Percentiles rank a stretch among this genome's conserved stretches.
Evolutionary conservation across 2,329 filamentous ascomycete genomes (phyloP).

Genomic region (Talaromyces rugulosus): DNA sequence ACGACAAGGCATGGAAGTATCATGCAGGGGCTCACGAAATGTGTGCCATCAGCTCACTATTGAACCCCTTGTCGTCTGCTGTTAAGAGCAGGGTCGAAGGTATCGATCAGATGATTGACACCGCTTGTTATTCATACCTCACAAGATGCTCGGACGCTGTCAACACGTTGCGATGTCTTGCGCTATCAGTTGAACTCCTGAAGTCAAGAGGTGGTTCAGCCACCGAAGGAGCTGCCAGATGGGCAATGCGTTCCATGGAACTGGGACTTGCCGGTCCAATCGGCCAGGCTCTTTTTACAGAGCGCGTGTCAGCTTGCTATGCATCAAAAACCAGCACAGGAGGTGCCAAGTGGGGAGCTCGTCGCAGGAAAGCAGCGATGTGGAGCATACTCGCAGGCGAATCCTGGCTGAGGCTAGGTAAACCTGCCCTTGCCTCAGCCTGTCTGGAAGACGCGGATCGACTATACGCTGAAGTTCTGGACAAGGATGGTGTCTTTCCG

Average conservation of each 20-base stretch:
- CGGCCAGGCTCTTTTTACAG: slow-evolving; percentile 77
- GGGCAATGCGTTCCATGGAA: slow-evolving; percentile 77
- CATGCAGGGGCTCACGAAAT: slow-evolving; percentile 94
- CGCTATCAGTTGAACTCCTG: slow-evolving; percentile 75
- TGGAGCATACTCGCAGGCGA: slow-evolving; percentile 84
- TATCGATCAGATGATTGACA: slow-evolving; percentile 82
- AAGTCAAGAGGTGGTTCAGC: slow-evolving; percentile 74
- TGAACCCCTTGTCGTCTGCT: slow-evolving; percentile 67
- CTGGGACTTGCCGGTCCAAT: slow-evolving; percentile 68
- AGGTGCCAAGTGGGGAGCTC: slow-evolving; percentile 63
- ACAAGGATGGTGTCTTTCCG: slow-evolving; percentile 37
- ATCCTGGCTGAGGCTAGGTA: slow-evolving; percentile 73
- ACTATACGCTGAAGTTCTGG: slow-evolving; percentile 46
- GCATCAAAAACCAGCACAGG: slow-evolving; percentile 66
- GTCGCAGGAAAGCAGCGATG: slow-evolving; percentile 79
- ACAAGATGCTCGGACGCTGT: slow-evolving; percentile 77
- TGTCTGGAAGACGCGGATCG: slow-evolving; percentile 67
- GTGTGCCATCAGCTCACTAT: slow-evolving; percentile 77
- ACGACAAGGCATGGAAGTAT: slow-evolving; percentile 95
- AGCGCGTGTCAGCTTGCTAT: slow-evolving; percentile 82
- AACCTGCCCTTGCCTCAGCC: slow-evolving; percentile 71
- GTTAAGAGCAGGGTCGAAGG: slow-evolving; percentile 75
- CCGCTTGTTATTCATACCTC: slow-evolving; percentile 86
- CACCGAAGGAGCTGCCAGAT: slow-evolving; percentile 80
- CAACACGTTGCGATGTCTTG: slow-evolving; percentile 72